phyloP scores from a whole-genome alignment of 345 rosid genomes.

The Combretum micranthum region DNA sequence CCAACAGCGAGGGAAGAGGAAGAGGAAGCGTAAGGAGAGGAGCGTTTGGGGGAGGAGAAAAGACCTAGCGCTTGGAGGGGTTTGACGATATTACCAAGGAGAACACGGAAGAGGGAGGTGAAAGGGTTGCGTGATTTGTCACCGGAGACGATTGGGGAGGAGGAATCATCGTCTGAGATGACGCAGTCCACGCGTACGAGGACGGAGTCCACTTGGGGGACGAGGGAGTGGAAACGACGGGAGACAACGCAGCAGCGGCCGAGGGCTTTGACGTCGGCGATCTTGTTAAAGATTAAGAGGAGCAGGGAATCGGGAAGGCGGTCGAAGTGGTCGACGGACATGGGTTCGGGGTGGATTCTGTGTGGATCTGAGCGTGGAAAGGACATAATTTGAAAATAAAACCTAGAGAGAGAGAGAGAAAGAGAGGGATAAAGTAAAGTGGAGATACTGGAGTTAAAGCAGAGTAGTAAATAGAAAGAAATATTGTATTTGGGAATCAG shows the following conservation, averaged over 20 bases:
- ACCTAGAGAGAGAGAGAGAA: constrained; percentile 5
- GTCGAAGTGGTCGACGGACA: constrained; percentile 70
- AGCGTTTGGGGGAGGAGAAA: constrained; percentile 50
- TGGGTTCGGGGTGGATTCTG: constrained; percentile 19
- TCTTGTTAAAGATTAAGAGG: constrained; percentile 65
- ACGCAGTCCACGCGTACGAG: constrained; percentile 88
- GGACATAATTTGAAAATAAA: constrained; percentile 35
- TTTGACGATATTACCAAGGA: constrained; percentile 65
- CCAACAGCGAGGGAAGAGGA: constrained; percentile 27
- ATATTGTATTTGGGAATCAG: too few relatives aligned
- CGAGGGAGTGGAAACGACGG: constrained; percentile 63
- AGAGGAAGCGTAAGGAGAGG: constrained; percentile 9
- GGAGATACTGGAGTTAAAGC: too few relatives aligned
- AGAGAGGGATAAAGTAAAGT: constrained; percentile 4
- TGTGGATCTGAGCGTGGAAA: constrained; percentile 36
- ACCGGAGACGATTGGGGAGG: constrained; percentile 21
- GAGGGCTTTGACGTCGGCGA: constrained; percentile 88
- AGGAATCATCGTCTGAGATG: constrained; percentile 72
- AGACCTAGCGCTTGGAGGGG: constrained; percentile 73
- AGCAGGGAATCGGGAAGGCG: constrained; percentile 74
- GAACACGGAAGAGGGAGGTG: constrained; percentile 40
- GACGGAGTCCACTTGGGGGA: constrained; percentile 79
- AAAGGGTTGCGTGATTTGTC: constrained; percentile 56
- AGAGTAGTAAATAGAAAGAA: too few relatives aligned
- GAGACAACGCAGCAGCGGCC: constrained; percentile 92